Evolutionary conservation across 164 flowering plant genomes (phyloP), one percentile per base, ranked within the genome.

Genomic region (Umbellularia californica): DNA sequence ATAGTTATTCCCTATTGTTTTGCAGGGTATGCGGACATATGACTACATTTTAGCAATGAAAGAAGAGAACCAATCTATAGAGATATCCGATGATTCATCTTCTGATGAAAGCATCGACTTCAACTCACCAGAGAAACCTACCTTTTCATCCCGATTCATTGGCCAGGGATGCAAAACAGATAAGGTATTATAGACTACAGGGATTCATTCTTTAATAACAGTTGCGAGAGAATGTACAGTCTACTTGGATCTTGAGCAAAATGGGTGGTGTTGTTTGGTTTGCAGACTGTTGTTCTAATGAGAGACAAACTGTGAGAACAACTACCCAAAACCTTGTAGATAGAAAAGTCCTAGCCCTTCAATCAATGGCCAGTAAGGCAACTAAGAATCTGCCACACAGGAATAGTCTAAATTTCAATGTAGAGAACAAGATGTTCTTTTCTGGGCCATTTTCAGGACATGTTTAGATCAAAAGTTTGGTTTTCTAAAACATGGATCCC

Each of bases 1-100:
- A 55, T 55, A 15, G 13, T 17, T 19, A 28, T 67, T 67, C 47
- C 50, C 9, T 3, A 33, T 67, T 20, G 2, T 76, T 74, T 33
- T 85, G 82, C 87, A 92, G 97, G 99, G 99, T 69, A 92, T 92
- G 88, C 84, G 90, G 83, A 95, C 98, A 50, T 95, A 95, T 79
- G 99, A 95, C 73, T 93, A 95, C 81, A 93, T 95, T 50, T 72
- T 92, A 81, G 99, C 99, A 62, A 93, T 93, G 98, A 91, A 78
- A 78, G 97, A 92, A 79, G 92, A 84, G 77, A 89, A 83, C 77
- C 86, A 83, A 72, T 79, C 85, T 2, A 55, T 81, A 64, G 95
- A 95, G n/a, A 76, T 85, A 30, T 83, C 81, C 47, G 82, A 87
- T 71, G 92, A 85, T 74, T 82, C 76, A 52, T 93, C 95, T 65